These are phyloP conservation scores for Lobosporangium transversale DNA, from an alignment of 192 early-diverging fungal species.

Conservation along the genomic window DNA sequence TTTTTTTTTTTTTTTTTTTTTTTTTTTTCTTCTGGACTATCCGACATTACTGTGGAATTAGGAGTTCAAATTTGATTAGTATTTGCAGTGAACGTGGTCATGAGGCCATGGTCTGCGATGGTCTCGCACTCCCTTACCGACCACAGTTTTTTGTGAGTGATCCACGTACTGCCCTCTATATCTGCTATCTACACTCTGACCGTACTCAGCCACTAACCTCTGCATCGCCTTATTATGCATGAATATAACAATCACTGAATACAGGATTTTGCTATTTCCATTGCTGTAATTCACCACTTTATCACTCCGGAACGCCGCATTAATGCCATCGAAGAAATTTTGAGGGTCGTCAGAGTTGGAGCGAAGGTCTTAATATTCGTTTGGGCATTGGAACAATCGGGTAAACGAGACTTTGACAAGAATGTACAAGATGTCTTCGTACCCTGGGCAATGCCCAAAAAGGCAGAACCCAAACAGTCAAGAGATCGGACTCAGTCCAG, in stretches of 20 bases:
- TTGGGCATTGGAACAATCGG: conserved; percentile 94
- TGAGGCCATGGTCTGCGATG: conserved; percentile 88
- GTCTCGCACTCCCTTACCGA: conserved; percentile 79
- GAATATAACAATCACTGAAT: too few species aligned
- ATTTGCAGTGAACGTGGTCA: conserved; percentile 78
- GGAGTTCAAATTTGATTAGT: conserved; percentile 80
- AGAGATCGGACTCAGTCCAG: conserved; percentile 33
- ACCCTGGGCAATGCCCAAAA: conserved; percentile 83
- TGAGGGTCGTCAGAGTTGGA: conserved; percentile 76
- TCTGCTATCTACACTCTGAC: not conserved
- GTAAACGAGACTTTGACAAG: conserved; percentile 82
- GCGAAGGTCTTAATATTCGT: conserved; percentile 88
- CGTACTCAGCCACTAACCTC: not conserved
- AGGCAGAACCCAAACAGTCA: conserved; percentile 36
- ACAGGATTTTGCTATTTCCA: conserved; percentile 94
- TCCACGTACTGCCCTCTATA: not conserved
- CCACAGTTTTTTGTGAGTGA: conserved; percentile 72
- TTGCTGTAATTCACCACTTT: conserved; percentile 97
- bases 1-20: not conserved
- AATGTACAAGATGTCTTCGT: conserved; percentile 92
- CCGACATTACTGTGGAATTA: too few species aligned
- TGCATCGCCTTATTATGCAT: too few species aligned
- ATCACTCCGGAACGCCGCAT: conserved; percentile 78
- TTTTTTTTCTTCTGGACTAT: too few species aligned
- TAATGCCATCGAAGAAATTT: conserved; percentile 79